Evolutionary conservation across 257 asterid genomes (phyloP), one percentile per base, ranked within the genome.

Genomic region (Lycium barbarum): DNA sequence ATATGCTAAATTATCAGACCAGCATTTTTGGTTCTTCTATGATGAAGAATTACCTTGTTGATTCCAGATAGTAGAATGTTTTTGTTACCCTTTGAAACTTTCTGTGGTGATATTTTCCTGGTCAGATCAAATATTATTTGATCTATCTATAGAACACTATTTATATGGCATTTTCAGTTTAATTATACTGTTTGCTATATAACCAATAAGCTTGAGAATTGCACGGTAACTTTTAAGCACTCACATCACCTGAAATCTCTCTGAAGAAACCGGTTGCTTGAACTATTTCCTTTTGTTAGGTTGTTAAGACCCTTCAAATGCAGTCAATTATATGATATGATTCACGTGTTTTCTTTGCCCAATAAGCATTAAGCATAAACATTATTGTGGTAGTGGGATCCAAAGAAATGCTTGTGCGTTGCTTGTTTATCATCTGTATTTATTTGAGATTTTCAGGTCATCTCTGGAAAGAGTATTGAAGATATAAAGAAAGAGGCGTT

Each of bases 381-480:
- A 15, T 68, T 76, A 51, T 51, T 51, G 33, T 53, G 45, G 47
- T 76, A 7, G n/a, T 76, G 82, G 11, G 63, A 26, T 76, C 47
- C 47, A 51, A 51, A 26, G 45, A 83, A 63, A 33, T 83, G 79
- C 62, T 63, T 43, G 51, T 49, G 8, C 9, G 2, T 9, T 83
- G 80, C 36, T 12, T 45, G 80, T 70, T 53, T 83, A 33, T 70
- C 22, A 22, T 13, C 51, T 59, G 5, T 71, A 59, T 80, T 84
- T 35, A 47, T 71, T 51, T 81, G 82, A 62, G 63, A 36, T 73
- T 70, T 88, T 36, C 86, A 93, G 94, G 84, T 92, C 90, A 91
- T 84, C 58, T 87, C 91, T 89, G 95, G 96, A 76, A 92, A 93
- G 87, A 90, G 90, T 88, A 87, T 92, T 88, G 93, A 93, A 73